Conservation (phyloP, 2,329 filamentous ascomycete genomes). For the Fusarium redolens region DNA sequence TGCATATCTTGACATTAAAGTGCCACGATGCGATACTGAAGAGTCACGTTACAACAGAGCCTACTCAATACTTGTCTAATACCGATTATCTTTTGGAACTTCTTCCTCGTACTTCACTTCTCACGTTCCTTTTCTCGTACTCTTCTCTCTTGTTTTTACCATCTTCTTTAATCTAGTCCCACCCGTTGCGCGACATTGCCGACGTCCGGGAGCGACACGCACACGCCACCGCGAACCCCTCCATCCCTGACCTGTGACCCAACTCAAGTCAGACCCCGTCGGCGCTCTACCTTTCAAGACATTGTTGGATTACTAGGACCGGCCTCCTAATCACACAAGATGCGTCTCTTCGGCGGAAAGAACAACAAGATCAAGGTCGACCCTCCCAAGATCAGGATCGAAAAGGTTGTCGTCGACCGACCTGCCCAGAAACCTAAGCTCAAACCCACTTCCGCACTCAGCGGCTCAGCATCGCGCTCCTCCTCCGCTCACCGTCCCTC, state of each 20-base stretch:
- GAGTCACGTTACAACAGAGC: constrained; percentile 21
- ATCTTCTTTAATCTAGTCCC: constrained; percentile 37
- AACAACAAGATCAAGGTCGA: constrained; percentile 64
- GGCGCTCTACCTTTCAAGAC: neutral
- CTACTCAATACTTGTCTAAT: constrained; percentile 1
- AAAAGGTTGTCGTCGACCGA: constrained; percentile 61
- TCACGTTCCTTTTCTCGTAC: constrained; percentile 22
- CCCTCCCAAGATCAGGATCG: constrained; percentile 62
- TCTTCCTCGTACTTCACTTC: constrained; percentile 3
- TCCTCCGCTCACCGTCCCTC: constrained; percentile 53
- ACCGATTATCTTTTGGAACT: constrained; percentile 16
- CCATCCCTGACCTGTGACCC: constrained; percentile 43
- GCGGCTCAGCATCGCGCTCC: constrained; percentile 48
- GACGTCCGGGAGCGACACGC: constrained; percentile 39
- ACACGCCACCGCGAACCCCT: constrained; percentile 48
- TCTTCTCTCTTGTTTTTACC: constrained; percentile 29
- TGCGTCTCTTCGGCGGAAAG: constrained; percentile 57
- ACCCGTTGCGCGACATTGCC: constrained; percentile 44
- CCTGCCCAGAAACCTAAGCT: constrained; percentile 52
- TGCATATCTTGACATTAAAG: constrained; percentile 26
- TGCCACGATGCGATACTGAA: constrained; percentile 43
- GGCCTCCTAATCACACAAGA: constrained; percentile 35
- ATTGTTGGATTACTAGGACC: constrained; percentile 13
- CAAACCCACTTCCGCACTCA: constrained; percentile 49
- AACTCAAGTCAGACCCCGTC: constrained; percentile 25